Percentiles rank a stretch among this genome's conserved stretches.
phyloP scores from a whole-genome alignment of 1,284 basidiomycete genomes.

The Ceratobasidium sp. region DNA sequence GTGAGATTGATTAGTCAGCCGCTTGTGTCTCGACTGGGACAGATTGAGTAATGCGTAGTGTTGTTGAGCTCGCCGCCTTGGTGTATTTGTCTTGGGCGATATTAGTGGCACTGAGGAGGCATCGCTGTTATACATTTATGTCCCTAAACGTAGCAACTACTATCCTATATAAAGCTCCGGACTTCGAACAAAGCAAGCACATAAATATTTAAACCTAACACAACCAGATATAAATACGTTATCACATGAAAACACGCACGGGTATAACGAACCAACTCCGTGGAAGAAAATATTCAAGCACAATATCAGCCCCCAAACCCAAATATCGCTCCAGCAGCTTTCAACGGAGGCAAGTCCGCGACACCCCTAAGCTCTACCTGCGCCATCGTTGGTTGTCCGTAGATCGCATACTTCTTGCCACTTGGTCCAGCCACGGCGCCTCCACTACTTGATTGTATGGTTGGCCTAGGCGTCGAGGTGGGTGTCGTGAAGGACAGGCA shows the following conservation, averaged over 20 bases:
- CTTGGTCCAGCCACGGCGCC: background rate
- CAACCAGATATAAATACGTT: background rate
- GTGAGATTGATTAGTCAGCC: background rate
- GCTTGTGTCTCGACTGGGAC: background rate
- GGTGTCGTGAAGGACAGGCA: constrained; percentile 26
- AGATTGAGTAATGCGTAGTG: background rate
- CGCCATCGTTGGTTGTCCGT: constrained; percentile 5
- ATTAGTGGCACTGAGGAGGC: background rate
- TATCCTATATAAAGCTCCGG: background rate
- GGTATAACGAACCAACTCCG: constrained; percentile 4
- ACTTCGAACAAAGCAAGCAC: background rate
- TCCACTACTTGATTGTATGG: constrained; percentile 14
- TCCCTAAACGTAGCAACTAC: background rate
- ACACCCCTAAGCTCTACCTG: constrained; percentile 23
- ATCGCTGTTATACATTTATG: background rate
- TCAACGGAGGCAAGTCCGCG: constrained; percentile 22
- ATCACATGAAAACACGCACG: background rate
- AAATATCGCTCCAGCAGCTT: constrained; percentile 22
- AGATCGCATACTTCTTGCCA: constrained; percentile 16
- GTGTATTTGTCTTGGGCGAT: no score
- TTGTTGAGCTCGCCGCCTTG: no score
- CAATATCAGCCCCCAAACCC: constrained; percentile 15
- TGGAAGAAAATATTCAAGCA: background rate
- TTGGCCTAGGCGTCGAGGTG: constrained; percentile 32
- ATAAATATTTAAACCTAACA: background rate